Conservation (phyloP, 2,329 filamentous ascomycete species). For the Monilinia vaccinii-corymbosi region DNA sequence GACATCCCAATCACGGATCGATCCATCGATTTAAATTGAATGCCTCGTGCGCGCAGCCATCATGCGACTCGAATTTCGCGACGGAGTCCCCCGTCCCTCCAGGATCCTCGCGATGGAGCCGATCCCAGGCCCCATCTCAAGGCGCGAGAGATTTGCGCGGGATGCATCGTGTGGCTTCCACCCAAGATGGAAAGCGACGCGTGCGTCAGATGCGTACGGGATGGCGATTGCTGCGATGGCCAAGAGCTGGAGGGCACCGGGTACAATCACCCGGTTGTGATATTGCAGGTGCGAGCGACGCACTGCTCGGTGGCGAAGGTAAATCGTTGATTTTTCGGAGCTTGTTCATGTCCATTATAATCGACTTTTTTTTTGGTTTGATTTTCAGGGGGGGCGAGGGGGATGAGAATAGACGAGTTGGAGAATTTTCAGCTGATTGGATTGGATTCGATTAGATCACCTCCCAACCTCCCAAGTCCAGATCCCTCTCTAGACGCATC, state of each 20-base stretch:
- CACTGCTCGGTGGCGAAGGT: neutral
- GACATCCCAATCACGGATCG: neutral
- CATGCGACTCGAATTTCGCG: neutral
- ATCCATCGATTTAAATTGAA: no score
- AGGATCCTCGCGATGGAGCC: neutral
- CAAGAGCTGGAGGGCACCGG: neutral
- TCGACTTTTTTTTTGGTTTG: no score
- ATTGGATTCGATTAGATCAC: neutral
- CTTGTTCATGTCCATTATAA: no score
- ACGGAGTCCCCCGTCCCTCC: neutral
- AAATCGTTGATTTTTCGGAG: neutral
- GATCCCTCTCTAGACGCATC: neutral
- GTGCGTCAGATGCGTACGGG: neutral
- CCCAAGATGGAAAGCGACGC: neutral
- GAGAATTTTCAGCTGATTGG: neutral
- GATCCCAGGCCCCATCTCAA: neutral
- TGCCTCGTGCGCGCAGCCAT: neutral
- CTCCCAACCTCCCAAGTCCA: neutral
- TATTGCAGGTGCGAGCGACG: neutral
- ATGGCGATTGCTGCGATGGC: neutral
- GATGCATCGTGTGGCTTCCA: slow-evolving; percentile 4
- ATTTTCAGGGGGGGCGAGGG: no score
- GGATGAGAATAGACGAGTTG: no score
- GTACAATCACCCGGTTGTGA: neutral
- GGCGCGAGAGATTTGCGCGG: neutral